Base-by-base conservation (phyloP, 768 basidiomycete species). In the Pleurotus tuber-regium region DNA sequence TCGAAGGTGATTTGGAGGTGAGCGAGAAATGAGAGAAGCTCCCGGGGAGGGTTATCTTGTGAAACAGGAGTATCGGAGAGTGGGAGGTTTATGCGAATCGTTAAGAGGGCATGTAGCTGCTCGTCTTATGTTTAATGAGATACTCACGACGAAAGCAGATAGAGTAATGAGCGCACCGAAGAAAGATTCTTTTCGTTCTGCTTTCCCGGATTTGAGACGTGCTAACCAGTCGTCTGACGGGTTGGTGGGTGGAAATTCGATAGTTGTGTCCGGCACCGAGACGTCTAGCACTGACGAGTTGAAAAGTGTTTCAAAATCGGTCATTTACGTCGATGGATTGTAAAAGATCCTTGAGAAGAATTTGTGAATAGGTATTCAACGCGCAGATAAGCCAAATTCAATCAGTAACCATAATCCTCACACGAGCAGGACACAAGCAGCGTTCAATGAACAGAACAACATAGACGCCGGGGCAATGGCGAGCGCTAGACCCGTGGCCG, bases 1-100 rank as follows among this genome's bases (percentile, higher is more conserved):
- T 92, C 91, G 40, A 92, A 75, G 5, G 90, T 83, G 12, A 92
- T 73, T 67, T 94, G 87, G 5, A 87, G 66, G 64, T 86, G 86
- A 2, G 81, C 67, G 35, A 92, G 71, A 60, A 89, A 82, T 4
- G 79, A 66, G 5, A 88, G 70, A 24, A 91, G 68, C 19, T 63
- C 54, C 38, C 69, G 65, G n/a, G 76, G 76, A 4, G 77, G 76
- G 31, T 70, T 61, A 3, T 61, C 58, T 3, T 74, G 68, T 43
- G 73, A 69, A 35, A 61, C 63, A 10, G 70, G 64, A 8, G 55
- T 49, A n/a, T 67, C 63, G 8, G 70, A 61, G 0, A 69, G 59
- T 18, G 86, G 82, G 57, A 90, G 76, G 60, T 87, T 79, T 47
- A 93, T 79, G 26, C 83, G 66, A 47, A 82, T 56, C 24, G 71